phyloP scores from a whole-genome alignment of 2,329 filamentous ascomycete genomes.

The Beauveria sp. region DNA sequence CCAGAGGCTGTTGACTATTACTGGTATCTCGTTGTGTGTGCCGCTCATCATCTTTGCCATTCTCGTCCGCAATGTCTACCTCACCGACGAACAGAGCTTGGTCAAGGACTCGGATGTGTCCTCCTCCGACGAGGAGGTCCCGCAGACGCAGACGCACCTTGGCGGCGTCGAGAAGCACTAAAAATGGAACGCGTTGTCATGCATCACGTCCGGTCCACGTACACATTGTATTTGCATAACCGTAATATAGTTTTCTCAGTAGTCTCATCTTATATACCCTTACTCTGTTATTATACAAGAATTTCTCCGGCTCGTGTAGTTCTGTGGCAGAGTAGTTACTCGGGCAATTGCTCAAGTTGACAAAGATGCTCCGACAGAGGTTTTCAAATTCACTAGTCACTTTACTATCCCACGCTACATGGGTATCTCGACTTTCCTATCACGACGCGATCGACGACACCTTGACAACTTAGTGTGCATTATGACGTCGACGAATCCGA shows the following conservation, averaged over 20 bases:
- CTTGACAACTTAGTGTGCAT: no score
- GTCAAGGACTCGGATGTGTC: slow-evolving; percentile 22
- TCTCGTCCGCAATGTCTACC: slow-evolving; percentile 36
- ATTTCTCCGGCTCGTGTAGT: neutral
- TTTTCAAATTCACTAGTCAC: no score
- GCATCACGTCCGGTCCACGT: neutral
- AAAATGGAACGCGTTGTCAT: neutral
- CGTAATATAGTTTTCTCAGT: neutral
- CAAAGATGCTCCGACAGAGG: no score
- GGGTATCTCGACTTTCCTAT: no score
- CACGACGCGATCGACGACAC: no score
- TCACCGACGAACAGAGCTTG: slow-evolving; percentile 38
- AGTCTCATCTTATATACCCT: slow-evolving; percentile 8
- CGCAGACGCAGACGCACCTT: slow-evolving; percentile 11
- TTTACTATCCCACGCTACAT: no score
- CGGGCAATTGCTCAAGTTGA: no score
- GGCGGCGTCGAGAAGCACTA: neutral
- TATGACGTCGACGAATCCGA: no score
- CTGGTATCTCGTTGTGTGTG: slow-evolving; percentile 41
- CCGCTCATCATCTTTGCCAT: slow-evolving; percentile 39
- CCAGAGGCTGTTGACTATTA: slow-evolving; percentile 39
- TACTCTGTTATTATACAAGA: neutral
- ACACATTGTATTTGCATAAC: neutral
- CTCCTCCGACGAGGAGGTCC: slow-evolving; percentile 11
- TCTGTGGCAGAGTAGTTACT: no score